Evolutionary conservation across 1,284 basidiomycete species (phyloP), one percentile per base, ranked within the genome.

Genomic region (Heterobasidion occidentale): DNA sequence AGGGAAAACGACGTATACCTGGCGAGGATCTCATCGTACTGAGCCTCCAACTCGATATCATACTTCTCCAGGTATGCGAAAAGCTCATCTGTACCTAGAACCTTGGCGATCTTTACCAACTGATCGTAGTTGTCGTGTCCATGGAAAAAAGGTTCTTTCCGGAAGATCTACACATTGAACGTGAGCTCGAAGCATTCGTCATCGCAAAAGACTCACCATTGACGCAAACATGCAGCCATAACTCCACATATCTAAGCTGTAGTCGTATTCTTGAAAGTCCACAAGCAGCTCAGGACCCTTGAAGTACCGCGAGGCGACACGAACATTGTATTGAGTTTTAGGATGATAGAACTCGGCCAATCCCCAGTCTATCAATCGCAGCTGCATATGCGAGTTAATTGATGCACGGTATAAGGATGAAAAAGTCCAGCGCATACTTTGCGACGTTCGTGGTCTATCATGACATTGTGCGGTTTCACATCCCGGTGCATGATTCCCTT

Each of bases 81-180:
- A 19, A 99, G 76, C 66, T 95, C 95, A 64, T 98, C 96, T 6
- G 96, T 98, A 19, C 96, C 96, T 54, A 99, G 80, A 51, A 99
- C 95, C 74, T 98, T 98, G 58, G 94, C 88, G 62, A 99, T 99
- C 77, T 98, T 98, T 67, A 98, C 96, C 52, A 99, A 77, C 70
- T 99, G 96, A 74, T 99, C 97, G 68, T 96, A 97, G 72, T 99
- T 99, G 74, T 98, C 95, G 70, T 98, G 95, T 12, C 96, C 96
- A 68, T 99, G 96, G 84, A 99, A 99, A 78, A 99, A 97, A 12
- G 96, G 96, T 69, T 99, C 96, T 74, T 98, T 98, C 63, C 96
- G 86, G 84, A 99, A 98, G 68, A 99, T 99, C 93, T 96, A 64
- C 53, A 46, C 34, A 54, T 20, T 58, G 55, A 56, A 49, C 27